Conservation (phyloP, 768 basidiomycete species). For the Termitomyces sp. region DNA sequence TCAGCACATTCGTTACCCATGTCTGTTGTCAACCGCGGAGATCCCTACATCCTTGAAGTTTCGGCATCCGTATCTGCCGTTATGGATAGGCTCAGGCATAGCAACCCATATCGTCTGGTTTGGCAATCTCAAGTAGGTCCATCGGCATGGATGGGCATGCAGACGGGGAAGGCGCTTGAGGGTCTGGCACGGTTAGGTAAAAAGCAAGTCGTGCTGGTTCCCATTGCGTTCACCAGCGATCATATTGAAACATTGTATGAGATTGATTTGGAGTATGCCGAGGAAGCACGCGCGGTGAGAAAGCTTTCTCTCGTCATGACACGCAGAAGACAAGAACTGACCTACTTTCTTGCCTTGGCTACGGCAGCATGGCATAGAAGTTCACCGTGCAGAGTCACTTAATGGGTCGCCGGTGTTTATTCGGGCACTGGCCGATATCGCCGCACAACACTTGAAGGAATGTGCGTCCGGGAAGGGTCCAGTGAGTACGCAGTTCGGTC, state of each 20-base stretch:
- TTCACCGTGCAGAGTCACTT: constrained; percentile 83
- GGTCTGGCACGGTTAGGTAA: constrained; percentile 72
- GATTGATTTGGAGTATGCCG: constrained; percentile 88
- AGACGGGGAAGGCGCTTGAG: constrained; percentile 89
- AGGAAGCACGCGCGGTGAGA: constrained; percentile 85
- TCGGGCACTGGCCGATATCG: constrained; percentile 90
- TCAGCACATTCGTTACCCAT: constrained; percentile 98
- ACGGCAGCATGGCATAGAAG: constrained; percentile 81
- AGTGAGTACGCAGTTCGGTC: constrained; percentile 71
- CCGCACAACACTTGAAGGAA: constrained; percentile 69
- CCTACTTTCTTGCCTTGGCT: constrained; percentile 6
- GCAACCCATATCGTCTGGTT: constrained; percentile 87
- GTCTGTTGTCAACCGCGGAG: constrained; percentile 97
- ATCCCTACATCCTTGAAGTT: constrained; percentile 95
- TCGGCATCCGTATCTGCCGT: constrained; percentile 91
- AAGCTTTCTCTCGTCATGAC: constrained; percentile 8
- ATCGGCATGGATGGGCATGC: constrained; percentile 97
- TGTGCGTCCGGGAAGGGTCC: constrained; percentile 56
- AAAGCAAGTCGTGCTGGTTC: constrained; percentile 79
- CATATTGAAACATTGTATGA: constrained; percentile 99
- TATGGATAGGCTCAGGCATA: constrained; percentile 78
- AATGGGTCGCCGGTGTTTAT: constrained; percentile 97
- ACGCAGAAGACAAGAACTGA: constrained; percentile 7
- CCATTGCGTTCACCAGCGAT: constrained; percentile 98
- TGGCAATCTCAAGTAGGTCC: constrained; percentile 99